phyloP scores from a whole-genome alignment of 768 basidiomycete species.

The Suillus ampliporus region DNA sequence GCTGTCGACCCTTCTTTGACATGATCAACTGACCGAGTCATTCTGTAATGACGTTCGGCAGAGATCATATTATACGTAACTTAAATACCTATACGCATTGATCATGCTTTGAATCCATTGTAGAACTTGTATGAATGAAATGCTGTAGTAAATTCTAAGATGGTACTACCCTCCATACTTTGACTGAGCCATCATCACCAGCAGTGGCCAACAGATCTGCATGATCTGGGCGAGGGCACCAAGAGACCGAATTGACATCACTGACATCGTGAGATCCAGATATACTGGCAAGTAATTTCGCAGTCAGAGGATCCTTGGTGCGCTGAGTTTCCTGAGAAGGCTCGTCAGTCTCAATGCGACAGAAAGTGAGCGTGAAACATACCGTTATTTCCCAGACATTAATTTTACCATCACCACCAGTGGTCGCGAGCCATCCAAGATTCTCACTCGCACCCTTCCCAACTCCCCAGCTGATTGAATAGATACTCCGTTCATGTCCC shows the following conservation, averaged over 20 bases:
- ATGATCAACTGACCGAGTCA: slow-evolving; percentile 4
- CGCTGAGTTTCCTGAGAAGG: slow-evolving; percentile 13
- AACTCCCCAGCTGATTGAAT: slow-evolving; percentile 75
- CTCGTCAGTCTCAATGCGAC: slow-evolving; percentile 4
- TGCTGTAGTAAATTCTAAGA: background rate
- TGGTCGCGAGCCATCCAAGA: slow-evolving; percentile 85
- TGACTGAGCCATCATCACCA: slow-evolving; percentile 84
- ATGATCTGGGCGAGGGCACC: slow-evolving; percentile 75
- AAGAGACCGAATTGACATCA: slow-evolving; percentile 85
- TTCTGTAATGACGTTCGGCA: background rate
- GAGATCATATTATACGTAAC: background rate
- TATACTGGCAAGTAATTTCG: slow-evolving; percentile 58
- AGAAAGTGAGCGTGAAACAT: slow-evolving; percentile 21
- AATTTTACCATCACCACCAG: slow-evolving; percentile 85
- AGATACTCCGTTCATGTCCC: slow-evolving; percentile 78
- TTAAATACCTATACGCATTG: background rate
- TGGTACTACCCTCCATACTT: slow-evolving; percentile 70
- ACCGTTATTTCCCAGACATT: slow-evolving; percentile 82
- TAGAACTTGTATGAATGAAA: background rate
- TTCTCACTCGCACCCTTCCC: slow-evolving; percentile 42
- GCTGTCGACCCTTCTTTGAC: background rate
- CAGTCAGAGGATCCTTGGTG: slow-evolving; percentile 35
- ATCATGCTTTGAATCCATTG: too few species aligned
- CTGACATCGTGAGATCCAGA: slow-evolving; percentile 77
- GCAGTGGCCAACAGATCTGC: slow-evolving; percentile 77